Evolutionary conservation across 2,329 filamentous ascomycete species (phyloP).

Genomic region (Cercospora zeae-maydis): DNA sequence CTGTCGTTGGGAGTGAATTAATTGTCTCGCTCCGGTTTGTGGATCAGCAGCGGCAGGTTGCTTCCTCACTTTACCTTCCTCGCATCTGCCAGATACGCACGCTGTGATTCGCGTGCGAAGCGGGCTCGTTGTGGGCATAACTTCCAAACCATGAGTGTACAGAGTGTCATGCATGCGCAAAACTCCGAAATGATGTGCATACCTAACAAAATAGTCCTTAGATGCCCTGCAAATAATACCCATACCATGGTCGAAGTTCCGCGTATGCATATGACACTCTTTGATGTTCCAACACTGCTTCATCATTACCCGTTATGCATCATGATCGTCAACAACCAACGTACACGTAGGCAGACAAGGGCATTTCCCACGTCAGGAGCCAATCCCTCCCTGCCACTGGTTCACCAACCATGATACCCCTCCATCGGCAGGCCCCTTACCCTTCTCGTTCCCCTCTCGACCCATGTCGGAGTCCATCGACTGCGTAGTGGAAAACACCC

Average conservation of each 20-base stretch:
- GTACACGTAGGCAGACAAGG: neutral
- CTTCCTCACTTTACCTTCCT: neutral
- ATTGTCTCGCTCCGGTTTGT: neutral
- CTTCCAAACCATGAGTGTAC: no score
- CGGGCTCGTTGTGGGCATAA: no score
- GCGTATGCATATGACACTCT: no score
- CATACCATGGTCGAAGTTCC: no score
- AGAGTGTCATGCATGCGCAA: no score
- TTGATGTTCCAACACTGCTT: no score
- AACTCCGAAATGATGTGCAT: no score
- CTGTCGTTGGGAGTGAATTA: accelerated
- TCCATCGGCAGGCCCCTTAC: neutral
- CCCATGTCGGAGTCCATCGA: neutral
- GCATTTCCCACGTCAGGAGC: neutral
- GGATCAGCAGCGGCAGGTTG: neutral
- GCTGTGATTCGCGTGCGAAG: no score
- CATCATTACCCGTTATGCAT: neutral
- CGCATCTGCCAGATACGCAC: no score
- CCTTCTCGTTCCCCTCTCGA: neutral
- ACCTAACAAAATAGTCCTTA: no score
- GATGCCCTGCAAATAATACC: no score
- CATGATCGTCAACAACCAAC: neutral
- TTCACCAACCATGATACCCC: neutral
- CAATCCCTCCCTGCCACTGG: neutral
- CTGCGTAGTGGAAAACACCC: neutral